Base-by-base conservation (phyloP, 2,329 filamentous ascomycete species). In the Nothophaeocryptopus gaeumannii region DNA sequence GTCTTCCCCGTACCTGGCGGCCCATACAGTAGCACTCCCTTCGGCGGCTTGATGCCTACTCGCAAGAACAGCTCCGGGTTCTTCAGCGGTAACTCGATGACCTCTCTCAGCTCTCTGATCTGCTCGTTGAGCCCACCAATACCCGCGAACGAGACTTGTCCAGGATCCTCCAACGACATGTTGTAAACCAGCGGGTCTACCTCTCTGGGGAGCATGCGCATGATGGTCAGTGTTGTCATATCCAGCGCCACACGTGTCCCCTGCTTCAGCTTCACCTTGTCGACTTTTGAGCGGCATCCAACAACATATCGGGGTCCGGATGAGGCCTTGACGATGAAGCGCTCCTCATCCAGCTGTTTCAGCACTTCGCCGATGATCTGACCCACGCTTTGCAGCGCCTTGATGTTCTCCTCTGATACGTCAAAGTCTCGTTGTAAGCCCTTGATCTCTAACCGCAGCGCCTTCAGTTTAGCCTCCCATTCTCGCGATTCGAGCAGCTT, bases 221-320 rank as follows among this genome's bases (percentile, higher is more conserved):
- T 99, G 73, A 99, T 99, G 54, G 93, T 99, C 62, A 99, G 86
- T 14, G 93, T 99, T 44, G 93, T 99, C 93, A 99, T 99, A 68
- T 99, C 93, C 53, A 99, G 85, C 31, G 93, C 92, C 47, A 99
- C 93, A 67, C 93, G 89, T 26, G 92, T 96, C 64, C 95, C 95
- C 74, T 99, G 93, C 81, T 97, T 99, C 69, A 99, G 78, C 79
- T 96, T 97, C 56, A 79, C 77, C 77, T 95, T 96, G 78, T 99
- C 93, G 67, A 99, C 93, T 75, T 99, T 99, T 56, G 91, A 96
- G 66, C 93, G 86, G 78, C 93, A 99, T 51, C 93, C 93, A 63
- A 99, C 93, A 52, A 99, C 95, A 74, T 99, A 99, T 77, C 93
- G 83, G 53, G 93, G 93, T 20, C 93, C 93, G 34, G 90, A 96